phyloP scores from a whole-genome alignment of 2,329 filamentous ascomycete genomes.

The Pseudopyrenochaeta lycopersici region DNA sequence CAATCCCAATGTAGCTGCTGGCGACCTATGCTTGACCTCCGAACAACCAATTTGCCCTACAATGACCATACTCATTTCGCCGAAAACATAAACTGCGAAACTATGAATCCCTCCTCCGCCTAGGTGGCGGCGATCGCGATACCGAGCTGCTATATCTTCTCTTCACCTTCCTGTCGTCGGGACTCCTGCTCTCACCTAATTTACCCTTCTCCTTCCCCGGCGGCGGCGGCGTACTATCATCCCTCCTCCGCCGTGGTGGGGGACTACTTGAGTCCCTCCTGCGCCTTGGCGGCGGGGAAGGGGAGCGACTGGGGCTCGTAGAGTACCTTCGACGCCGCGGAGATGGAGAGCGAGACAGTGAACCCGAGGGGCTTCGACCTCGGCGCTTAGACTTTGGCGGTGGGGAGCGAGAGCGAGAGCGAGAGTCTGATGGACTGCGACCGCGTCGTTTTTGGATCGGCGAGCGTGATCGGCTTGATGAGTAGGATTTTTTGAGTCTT shows the following conservation, averaged over 20 bases:
- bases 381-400: slow-evolving; percentile 14
- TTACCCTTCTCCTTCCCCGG: slow-evolving; percentile 14
- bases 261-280: slow-evolving; percentile 3
- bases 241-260: slow-evolving; percentile 15
- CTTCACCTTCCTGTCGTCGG: slow-evolving; percentile 8
- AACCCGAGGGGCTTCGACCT: slow-evolving; percentile 23
- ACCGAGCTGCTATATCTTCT: slow-evolving; percentile 17
- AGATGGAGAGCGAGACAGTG: slow-evolving; percentile 22
- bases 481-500: slow-evolving; percentile 30
- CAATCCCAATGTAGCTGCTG: not conserved
- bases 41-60: no score
- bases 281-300: not conserved
- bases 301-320: not conserved
- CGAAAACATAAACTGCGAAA: not conserved
- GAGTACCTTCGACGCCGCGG: slow-evolving; percentile 12
- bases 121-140: slow-evolving; percentile 17
- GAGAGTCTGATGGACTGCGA: slow-evolving; percentile 29
- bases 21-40: not conserved
- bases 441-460: slow-evolving; percentile 27
- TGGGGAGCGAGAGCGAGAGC: slow-evolving; percentile 27
- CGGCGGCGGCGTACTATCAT: slow-evolving; percentile 17
- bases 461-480: slow-evolving; percentile 15
- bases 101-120: slow-evolving; percentile 22
- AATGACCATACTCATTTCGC: no score
- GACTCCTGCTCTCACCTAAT: slow-evolving; percentile 6